Evolutionary conservation across 495 filamentous ascomycete genomes (phyloP), one percentile per base, ranked within the genome.

Genomic region (Penicillium argentinense): DNA sequence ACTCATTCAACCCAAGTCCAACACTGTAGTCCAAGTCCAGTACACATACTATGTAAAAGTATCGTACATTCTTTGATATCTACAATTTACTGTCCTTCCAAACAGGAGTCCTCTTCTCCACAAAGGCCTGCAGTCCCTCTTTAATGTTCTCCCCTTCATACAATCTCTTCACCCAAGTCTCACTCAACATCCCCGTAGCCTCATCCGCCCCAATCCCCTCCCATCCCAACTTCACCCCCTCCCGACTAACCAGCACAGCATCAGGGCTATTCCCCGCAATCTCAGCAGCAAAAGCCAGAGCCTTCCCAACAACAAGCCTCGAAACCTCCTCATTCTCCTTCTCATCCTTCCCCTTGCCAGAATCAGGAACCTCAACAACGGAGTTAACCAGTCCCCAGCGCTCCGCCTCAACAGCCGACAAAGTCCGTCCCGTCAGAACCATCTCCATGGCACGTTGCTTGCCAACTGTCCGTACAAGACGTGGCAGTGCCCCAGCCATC

Each of bases 1-100:
- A n/a, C n/a, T n/a, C n/a, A n/a, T n/a, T n/a, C n/a, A n/a, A n/a
- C n/a, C n/a, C n/a, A n/a, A n/a, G n/a, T n/a, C n/a, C n/a, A n/a
- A n/a, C n/a, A n/a, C n/a, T n/a, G n/a, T n/a, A n/a, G n/a, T n/a
- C n/a, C n/a, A n/a, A n/a, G n/a, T n/a, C n/a, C n/a, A n/a, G n/a
- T n/a, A n/a, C n/a, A n/a, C n/a, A n/a, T n/a, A n/a, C n/a, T n/a
- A n/a, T n/a, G n/a, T n/a, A n/a, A n/a, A n/a, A n/a, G n/a, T n/a
- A n/a, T n/a, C n/a, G n/a, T n/a, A n/a, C n/a, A n/a, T n/a, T n/a
- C n/a, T n/a, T n/a, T n/a, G n/a, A n/a, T n/a, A 5, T 16, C 33
- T 43, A 95, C 61, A 96, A 55, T 72, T 92, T 93, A 66, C 85
- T 87, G 60, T 84, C 76, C 61, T 75, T 77, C 89, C 90, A 95